Evolutionary conservation across 2,329 filamentous ascomycete genomes (phyloP).

Genomic region (Fusarium luffae): DNA sequence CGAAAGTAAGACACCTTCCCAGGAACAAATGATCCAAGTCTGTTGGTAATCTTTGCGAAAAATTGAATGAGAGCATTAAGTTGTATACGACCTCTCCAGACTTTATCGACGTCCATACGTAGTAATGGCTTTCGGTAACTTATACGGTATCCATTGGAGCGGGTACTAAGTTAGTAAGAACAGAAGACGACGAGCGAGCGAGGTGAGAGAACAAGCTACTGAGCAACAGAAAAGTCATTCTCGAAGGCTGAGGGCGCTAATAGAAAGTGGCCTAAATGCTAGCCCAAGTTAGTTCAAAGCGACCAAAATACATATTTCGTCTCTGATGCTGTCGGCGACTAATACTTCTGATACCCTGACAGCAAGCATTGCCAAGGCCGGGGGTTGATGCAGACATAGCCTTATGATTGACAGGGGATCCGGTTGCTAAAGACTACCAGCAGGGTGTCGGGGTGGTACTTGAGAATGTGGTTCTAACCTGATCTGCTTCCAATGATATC

Average conservation of each 20-base stretch:
- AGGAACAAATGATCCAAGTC: neutral
- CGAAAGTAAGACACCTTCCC: neutral
- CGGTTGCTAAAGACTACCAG: slow-evolving; percentile 34
- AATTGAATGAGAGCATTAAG: neutral
- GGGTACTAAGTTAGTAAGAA: neutral
- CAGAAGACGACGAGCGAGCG: slow-evolving; percentile 7
- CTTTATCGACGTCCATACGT: neutral
- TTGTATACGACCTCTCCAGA: neutral
- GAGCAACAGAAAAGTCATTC: neutral
- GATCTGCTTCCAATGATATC: slow-evolving; percentile 6
- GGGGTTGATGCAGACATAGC: slow-evolving; percentile 39
- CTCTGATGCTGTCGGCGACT: neutral
- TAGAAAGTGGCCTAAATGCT: neutral
- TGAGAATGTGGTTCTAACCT: slow-evolving; percentile 8
- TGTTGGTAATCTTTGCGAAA: neutral
- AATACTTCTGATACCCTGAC: neutral
- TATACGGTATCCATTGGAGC: neutral
- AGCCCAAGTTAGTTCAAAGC: neutral
- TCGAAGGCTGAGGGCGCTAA: neutral
- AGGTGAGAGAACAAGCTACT: slow-evolving; percentile 28
- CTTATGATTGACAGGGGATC: slow-evolving; percentile 39
- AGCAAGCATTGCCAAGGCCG: slow-evolving; percentile 38
- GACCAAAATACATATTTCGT: neutral
- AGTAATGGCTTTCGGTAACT: neutral
- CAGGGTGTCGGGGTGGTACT: slow-evolving; percentile 5